These are phyloP conservation scores for Paramecium sonneborni DNA, from an alignment of 73 alveolate species.

Conservation along the genomic window DNA sequence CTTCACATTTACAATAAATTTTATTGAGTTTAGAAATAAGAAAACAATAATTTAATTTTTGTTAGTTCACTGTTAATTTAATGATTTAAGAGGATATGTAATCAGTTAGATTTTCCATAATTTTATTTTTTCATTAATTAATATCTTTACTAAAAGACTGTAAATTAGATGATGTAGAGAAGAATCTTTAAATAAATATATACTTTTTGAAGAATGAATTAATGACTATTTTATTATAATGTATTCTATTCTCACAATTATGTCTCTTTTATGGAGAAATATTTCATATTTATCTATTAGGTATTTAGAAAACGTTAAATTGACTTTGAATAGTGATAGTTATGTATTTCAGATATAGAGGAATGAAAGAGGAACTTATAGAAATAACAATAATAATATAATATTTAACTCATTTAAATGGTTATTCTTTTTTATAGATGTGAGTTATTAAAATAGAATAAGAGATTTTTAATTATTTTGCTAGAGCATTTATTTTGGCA, in stretches of 20 bases:
- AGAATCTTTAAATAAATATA: too few relatives aligned
- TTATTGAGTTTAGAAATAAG: too few relatives aligned
- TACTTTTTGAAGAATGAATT: neutral
- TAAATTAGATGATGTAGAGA: too few relatives aligned
- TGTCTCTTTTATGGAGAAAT: constrained; percentile 15
- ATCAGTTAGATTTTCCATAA: too few relatives aligned
- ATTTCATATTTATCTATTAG: neutral
- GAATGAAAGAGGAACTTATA: constrained; percentile 5
- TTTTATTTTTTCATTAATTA: too few relatives aligned
- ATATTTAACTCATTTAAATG: neutral
- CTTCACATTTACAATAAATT: too few relatives aligned
- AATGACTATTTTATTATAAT: neutral
- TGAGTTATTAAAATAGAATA: neutral
- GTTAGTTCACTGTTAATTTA: too few relatives aligned
- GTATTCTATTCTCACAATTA: constrained; percentile 11
- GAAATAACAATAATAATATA: neutral
- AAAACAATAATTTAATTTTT: too few relatives aligned
- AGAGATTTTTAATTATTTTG: neutral
- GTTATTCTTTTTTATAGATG: neutral
- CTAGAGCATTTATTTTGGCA: neutral
- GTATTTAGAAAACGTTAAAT: constrained; percentile 11
- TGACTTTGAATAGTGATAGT: constrained; percentile 18
- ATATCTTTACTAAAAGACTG: too few relatives aligned
- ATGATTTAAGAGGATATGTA: too few relatives aligned
- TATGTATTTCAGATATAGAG: constrained; percentile 10